Evolutionary conservation across 2,329 filamentous ascomycete species (phyloP), one percentile per base, ranked within the genome.

Genomic region (Claviceps sp.): DNA sequence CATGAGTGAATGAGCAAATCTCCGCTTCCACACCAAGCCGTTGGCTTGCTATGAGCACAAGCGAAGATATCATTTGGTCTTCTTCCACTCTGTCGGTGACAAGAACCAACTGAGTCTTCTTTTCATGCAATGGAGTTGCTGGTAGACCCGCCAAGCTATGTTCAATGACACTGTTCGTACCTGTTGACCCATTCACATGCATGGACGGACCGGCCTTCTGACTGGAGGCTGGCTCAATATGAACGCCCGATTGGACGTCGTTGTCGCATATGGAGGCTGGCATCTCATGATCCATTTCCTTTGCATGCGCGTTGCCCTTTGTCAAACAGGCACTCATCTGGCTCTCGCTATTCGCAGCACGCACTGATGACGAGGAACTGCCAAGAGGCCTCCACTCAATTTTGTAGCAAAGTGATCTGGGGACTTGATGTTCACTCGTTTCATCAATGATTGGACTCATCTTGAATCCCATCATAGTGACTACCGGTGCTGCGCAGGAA

Each of bases 371-470:
- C 16, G 40, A 30, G 3, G 67, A 64, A 6, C n/a, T 22, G n/a
- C 19, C 2, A 22, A 43, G 22, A 22, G 39, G 14, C 55, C 74
- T 70, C 73, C 73, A 75, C 19, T 69, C 60, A 16, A 73, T 55
- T 58, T 70, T 70, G 57, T 71, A 75, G 60, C 72, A 75, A 5
- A 75, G 57, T 0, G 57, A 57, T 16, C 62, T 58, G 14, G 61
- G 57, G 16, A 10, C 48, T n/a, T 50, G 48, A 4, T 55, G 51
- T 17, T 61, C 57, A 1, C 43, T 52, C 1, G 53, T 43, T 2
- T 65, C 65, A 30, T 69, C 67, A 38, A 67, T 57, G 3, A 75
- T 64, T 1, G 73, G 72, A 1, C 66, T 69, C 60, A 74, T 67
- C 6, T 58, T 62, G 30, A 72, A 61, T 1, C 66, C 69, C 5